Base-by-base conservation (phyloP, 495 filamentous ascomycete species). In the Tuber indicum region DNA sequence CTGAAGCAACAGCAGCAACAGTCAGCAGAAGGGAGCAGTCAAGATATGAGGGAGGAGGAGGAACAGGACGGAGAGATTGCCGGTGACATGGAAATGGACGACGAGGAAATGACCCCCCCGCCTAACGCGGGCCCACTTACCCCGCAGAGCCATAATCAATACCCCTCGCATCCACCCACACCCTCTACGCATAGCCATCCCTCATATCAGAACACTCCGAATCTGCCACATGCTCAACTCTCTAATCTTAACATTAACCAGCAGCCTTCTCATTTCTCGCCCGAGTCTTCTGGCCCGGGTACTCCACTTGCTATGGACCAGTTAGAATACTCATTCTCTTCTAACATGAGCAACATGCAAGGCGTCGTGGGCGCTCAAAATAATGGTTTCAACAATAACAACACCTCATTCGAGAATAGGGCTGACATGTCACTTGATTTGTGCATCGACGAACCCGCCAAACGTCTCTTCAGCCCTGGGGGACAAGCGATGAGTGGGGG, bases 181-280 rank as follows among this genome's bases (percentile, higher is more conserved):
- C 96, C 96, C 2, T 90, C 93, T 44, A 88, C 89, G 75, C 91
- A 92, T 80, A 88, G 89, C 43, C 81, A 89, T 78, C 86, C 86
- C 41, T 83, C 81, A 19, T 91, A 96, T 84, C 92, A 94, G 83
- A 93, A 97, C 83, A 98, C 98, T 82, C 96, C 96, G 41, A 98
- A 94, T 0, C 93, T 98, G n/a, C 97, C 96, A 17, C 97, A 94
- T 49, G 94, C 97, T 74, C 98, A 98, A 82, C 97, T 94, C 5
- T 96, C 94, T 0, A 97, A 94, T 17, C 86, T 98, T 75, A 91
- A 88, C 76, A 66, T 66, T 36, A 36, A 19, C 58, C 91, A 88
- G 69, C 86, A 88, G n/a, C 89, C 91, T 76, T 91, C 89, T 77
- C 87, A 87, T 75, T 88, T 88, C 77, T 93, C 92, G 1, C 91